phyloP scores from a whole-genome alignment of 306 rosid genomes.

The Rosa persica region DNA sequence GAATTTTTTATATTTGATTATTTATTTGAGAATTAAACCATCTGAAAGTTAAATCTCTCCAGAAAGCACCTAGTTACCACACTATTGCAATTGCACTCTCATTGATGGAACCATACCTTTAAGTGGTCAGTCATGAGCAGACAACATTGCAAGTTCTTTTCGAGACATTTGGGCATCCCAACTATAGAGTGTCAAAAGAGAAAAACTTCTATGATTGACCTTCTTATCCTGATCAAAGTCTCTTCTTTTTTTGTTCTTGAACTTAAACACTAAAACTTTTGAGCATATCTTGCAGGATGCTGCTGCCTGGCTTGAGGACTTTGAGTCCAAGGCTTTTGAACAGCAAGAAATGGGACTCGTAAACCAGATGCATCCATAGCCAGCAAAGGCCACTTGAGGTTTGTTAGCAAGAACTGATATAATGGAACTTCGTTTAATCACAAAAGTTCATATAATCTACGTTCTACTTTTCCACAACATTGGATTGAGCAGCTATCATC shows the following conservation, averaged over 20 bases:
- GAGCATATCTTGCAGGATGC: slow-evolving; percentile 66
- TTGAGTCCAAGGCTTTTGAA: slow-evolving; percentile 97
- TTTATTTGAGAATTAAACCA: background rate
- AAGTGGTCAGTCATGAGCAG: slow-evolving; percentile 98
- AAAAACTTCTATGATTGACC: background rate
- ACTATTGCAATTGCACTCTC: slow-evolving; percentile 97
- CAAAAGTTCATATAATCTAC: background rate
- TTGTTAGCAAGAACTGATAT: slow-evolving; percentile 23
- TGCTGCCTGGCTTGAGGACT: slow-evolving; percentile 99
- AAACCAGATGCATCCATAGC: slow-evolving; percentile 97
- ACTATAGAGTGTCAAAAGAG: background rate
- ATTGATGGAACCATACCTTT: slow-evolving; percentile 95
- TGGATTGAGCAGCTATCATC: background rate
- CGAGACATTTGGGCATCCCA: background rate
- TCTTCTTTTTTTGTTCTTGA: too few relatives aligned
- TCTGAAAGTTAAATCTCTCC: slow-evolving; percentile 24
- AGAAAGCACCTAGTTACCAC: slow-evolving; percentile 99
- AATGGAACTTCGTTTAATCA: slow-evolving; percentile 5
- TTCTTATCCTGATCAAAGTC: too few relatives aligned
- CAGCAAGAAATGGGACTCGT: slow-evolving; percentile 96
- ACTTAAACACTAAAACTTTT: too few relatives aligned
- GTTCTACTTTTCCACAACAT: background rate
- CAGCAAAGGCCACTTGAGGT: slow-evolving; percentile 98
- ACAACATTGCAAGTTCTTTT: slow-evolving; percentile 72
- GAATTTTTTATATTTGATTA: background rate